Evolutionary conservation across 768 basidiomycete genomes (phyloP), one percentile per base, ranked within the genome.

Genomic region (Xerocomellus amylosporus): DNA sequence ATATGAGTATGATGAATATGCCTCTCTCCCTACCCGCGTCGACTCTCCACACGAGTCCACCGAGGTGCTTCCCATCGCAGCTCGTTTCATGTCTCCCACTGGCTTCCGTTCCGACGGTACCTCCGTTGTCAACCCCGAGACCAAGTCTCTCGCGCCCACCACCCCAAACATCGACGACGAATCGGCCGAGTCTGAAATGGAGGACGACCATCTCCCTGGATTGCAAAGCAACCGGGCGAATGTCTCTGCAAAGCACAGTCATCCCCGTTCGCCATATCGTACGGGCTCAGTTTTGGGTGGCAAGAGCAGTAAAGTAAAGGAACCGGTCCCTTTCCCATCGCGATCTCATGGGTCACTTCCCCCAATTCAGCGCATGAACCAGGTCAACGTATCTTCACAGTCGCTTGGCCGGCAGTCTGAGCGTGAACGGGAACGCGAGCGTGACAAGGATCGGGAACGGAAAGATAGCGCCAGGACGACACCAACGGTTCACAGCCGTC

Each of bases 41-140:
- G 88, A 86, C 17, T 86, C 89, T 1, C 87, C 83, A 4, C 70
- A 63, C 40, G 92, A 90, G 61, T 88, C 89, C 0, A 69, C 79
- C 39, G 90, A 94, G 8, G 77, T 93, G 4, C 87, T 85, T 3
- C 67, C 94, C 46, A 97, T 97, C 58, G 94, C 94, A 43, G 87
- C 94, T 22, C 86, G 90, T 46, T 97, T 94, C 78, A 89, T 93
- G 76, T 88, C 88, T 5, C 88, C 89, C 9, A 64, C 65, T 13
- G 71, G 73, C 20, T 75, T 77, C 59, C 77, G 73, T 44, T 71
- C 73, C 7, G 76, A 78, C 10, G 86, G 86, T 9, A 72, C 79
- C 0, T 70, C 69, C 26, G 58, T 20, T 60, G 8, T 74, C 44
- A 66, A 74, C 8, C 73, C 75, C 26, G 79, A 81, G 39, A 75